Percentiles rank a stretch among this genome's conserved stretches.
Evolutionary conservation across 805 yeast genomes (phyloP).

Genomic region (Torulaspora indica): DNA sequence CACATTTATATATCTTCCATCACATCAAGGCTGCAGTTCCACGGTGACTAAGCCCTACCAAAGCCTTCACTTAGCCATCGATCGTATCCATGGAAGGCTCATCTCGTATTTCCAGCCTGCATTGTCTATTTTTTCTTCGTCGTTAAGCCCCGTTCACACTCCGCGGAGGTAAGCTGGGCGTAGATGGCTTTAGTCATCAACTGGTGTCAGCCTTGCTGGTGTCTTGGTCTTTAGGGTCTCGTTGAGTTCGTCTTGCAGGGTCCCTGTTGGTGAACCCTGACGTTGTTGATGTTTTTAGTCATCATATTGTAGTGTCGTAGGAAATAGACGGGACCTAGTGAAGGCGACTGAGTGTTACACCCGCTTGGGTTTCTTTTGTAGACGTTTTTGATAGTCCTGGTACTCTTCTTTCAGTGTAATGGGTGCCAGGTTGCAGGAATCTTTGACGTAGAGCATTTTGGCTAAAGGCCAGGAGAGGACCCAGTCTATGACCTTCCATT

Average conservation of each 20-base stretch:
- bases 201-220: not conserved
- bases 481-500: slow-evolving; percentile 64
- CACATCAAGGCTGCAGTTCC: not conserved
- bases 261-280: no score
- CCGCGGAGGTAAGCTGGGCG: not conserved
- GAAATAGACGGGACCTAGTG: not conserved
- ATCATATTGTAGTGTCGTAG: not conserved
- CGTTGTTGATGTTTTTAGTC: no score
- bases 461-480: slow-evolving; percentile 55
- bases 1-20: not conserved
- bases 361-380: slow-evolving; percentile 8
- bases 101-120: not conserved
- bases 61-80: no score
- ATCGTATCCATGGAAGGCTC: not conserved
- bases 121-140: not conserved
- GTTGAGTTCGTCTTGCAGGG: no score
- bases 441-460: slow-evolving; percentile 51
- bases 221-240: no score
- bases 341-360: not conserved
- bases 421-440: slow-evolving; percentile 50
- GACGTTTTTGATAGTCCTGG: slow-evolving; percentile 32
- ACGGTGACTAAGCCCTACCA: not conserved
- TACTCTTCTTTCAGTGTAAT: slow-evolving; percentile 47
- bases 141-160: not conserved
- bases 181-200: not conserved